Evolutionary conservation across 148 eudicot genomes (phyloP), one percentile per base, ranked within the genome.

Genomic region (Silene conica): DNA sequence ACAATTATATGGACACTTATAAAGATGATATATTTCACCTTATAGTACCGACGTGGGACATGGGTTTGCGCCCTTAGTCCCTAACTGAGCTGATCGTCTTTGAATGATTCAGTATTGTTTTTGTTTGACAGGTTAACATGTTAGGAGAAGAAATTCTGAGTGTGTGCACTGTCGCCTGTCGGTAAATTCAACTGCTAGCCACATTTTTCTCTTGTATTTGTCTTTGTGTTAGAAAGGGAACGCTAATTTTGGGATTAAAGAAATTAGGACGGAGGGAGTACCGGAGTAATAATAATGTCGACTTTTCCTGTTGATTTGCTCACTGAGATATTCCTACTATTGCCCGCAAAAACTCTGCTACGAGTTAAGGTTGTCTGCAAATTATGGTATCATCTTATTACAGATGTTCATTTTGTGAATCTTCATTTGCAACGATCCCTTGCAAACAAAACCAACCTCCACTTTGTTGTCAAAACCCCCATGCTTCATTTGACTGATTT

Each of bases 311-410:
- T 11, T 7, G 79, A 76, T 69, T 16, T 76, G 57, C n/a, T 74
- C 8, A 25, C 6, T 18, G 70, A 61, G 22, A 78, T 78, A 48
- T 21, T 69, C 11, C 16, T 73, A 38, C 54, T 57, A 22, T 63
- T 79, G 46, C 67, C 74, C 0, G 82, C 75, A 19, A 79, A 79
- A 79, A 4, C 59, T 6, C 50, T 79, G n/a, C 1, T 63, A 0
- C 76, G 72, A 0, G 63, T 52, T 14, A 74, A 79, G 18, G 64
- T 62, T 13, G 78, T 79, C 12, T 70, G 71, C 67, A 79, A 75
- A 26, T 63, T 34, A 63, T 74, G 82, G 78, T 64, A 79, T 45
- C 6, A 63, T 14, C 43, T 70, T 0, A 74, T 79, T n/a, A 74
- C 5, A 12, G 38, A n/a, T 45, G 19, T 10, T 25, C 6, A 74